Evolutionary conservation across 2,329 filamentous ascomycete genomes (phyloP).

Genomic region (Alternaria burnsii): DNA sequence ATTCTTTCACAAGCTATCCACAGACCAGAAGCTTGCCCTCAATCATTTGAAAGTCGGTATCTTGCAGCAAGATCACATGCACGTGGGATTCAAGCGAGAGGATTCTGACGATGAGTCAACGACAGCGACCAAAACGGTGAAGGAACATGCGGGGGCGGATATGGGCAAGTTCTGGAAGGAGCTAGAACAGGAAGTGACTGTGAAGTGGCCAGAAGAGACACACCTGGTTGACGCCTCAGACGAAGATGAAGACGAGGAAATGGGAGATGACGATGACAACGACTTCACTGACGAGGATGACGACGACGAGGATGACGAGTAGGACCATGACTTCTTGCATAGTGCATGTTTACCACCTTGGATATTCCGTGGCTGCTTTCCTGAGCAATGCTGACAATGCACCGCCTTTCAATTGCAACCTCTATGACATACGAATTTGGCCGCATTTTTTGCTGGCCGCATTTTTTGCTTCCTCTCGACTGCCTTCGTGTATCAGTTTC

Average conservation of each 20-base stretch:
- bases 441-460: not conserved
- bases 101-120: not conserved
- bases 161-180: slow-evolving; percentile 24
- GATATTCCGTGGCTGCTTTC: not conserved
- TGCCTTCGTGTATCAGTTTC: not conserved
- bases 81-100: slow-evolving; percentile 23
- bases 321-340: not conserved
- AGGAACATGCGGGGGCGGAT: slow-evolving; percentile 23
- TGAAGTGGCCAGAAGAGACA: slow-evolving; percentile 24
- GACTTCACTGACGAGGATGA: slow-evolving; percentile 9
- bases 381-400: not conserved
- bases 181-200: slow-evolving; percentile 20
- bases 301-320: slow-evolving; percentile 3
- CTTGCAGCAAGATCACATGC: slow-evolving; percentile 23
- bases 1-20: slow-evolving; percentile 25
- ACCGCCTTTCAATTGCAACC: not conserved
- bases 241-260: slow-evolving; percentile 21
- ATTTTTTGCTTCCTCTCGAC: not conserved
- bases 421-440: not conserved
- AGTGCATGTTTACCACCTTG: not conserved
- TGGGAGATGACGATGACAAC: slow-evolving; percentile 23
- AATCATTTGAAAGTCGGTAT: slow-evolving; percentile 27
- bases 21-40: slow-evolving; percentile 21
- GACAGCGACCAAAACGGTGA: not conserved
- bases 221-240: not conserved